Evolutionary conservation across 305 asterid genomes (phyloP).

Genomic region (Fraxinus albicans): DNA sequence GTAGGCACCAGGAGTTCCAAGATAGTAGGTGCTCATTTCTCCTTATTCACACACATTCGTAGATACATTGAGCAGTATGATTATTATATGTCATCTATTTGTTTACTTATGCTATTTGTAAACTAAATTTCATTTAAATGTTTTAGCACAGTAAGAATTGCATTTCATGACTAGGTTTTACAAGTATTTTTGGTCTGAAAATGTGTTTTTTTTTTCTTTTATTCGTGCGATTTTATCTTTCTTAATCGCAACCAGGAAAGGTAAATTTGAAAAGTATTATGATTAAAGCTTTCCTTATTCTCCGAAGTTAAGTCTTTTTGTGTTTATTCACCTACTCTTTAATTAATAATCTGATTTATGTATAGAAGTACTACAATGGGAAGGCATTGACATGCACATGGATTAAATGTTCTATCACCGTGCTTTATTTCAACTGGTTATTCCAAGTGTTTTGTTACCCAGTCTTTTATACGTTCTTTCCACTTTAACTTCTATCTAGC

Average conservation of each 20-base stretch:
- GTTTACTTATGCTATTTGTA: background rate
- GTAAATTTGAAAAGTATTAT: background rate
- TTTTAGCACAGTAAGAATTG: background rate
- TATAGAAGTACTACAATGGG: background rate
- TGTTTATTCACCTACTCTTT: background rate
- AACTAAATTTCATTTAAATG: background rate
- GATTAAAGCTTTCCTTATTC: background rate
- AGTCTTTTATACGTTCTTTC: background rate
- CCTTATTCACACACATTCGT: background rate
- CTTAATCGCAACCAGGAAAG: background rate
- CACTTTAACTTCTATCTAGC: background rate
- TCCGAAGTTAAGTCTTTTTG: background rate
- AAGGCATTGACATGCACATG: background rate
- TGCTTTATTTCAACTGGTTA: background rate
- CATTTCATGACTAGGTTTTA: background rate
- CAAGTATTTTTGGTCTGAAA: background rate
- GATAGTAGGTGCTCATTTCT: constrained; percentile 66
- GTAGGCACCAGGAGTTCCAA: constrained; percentile 58
- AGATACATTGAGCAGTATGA: background rate
- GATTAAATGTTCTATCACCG: background rate
- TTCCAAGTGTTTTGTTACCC: background rate
- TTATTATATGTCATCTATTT: background rate
- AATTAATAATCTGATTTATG: background rate
- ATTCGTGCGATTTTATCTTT: background rate
- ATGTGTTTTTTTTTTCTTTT: background rate